Conservation (phyloP, 163 green algal genomes). For the Volvox carteri region DNA sequence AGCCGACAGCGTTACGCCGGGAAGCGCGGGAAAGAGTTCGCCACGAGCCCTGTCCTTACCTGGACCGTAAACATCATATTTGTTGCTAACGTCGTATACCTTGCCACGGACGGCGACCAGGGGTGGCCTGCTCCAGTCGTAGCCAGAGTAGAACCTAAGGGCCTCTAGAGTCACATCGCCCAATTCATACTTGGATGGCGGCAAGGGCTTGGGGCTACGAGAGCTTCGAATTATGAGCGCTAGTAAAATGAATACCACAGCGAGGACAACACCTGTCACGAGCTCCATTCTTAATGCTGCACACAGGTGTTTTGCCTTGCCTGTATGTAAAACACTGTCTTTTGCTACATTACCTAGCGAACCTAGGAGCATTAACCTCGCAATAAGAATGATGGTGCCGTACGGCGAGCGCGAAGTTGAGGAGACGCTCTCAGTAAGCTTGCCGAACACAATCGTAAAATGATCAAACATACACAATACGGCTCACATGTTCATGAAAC, state of each 20-base stretch:
- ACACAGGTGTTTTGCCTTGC: not conserved
- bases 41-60: conserved; percentile 61
- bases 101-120: conserved; percentile 80
- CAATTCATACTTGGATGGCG: conserved; percentile 59
- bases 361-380: too few species aligned
- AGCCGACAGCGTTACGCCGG: not conserved
- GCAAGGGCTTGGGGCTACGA: not conserved
- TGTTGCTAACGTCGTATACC: conserved; percentile 87
- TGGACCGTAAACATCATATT: conserved; percentile 85
- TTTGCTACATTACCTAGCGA: too few species aligned
- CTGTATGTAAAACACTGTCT: too few species aligned
- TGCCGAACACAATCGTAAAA: too few species aligned
- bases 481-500: too few species aligned
- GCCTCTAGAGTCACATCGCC: conserved; percentile 65
- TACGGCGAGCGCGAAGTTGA: too few species aligned
- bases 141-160: conserved; percentile 69
- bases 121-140: conserved; percentile 80
- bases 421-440: too few species aligned
- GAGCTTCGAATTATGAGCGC: not conserved
- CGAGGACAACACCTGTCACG: not conserved
- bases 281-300: not conserved
- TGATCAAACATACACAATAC: too few species aligned
- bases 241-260: not conserved
- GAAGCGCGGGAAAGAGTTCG: not conserved
- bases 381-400: too few species aligned